Percentiles rank a stretch among this genome's conserved stretches.
Evolutionary conservation across 2,329 filamentous ascomycete species (phyloP).

Genomic region (Massarina eburnea): DNA sequence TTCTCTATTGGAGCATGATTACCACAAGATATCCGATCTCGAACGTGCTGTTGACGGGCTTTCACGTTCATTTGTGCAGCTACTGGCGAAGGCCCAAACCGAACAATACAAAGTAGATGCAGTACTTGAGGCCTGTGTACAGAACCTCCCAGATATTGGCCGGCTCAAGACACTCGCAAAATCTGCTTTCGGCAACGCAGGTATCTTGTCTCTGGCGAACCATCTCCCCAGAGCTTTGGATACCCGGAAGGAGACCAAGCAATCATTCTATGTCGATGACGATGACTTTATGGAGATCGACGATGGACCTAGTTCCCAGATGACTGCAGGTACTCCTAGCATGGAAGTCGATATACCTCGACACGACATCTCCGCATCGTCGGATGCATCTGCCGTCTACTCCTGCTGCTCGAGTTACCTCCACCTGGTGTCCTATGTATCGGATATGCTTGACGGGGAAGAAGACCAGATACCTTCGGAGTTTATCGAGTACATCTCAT

Average conservation of each 20-base stretch:
- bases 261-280: constrained; percentile 38
- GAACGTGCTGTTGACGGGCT: constrained; percentile 24
- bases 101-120: constrained; percentile 49
- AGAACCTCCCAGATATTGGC: constrained; percentile 32
- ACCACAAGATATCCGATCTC: constrained; percentile 25
- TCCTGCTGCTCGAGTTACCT: constrained; percentile 32
- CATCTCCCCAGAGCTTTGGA: constrained; percentile 34
- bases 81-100: constrained; percentile 40
- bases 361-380: constrained; percentile 42
- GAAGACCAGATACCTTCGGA: constrained; percentile 20
- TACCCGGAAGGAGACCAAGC: constrained; percentile 29
- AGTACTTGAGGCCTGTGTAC: constrained; percentile 42
- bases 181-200: constrained; percentile 23
- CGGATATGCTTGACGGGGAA: constrained; percentile 11
- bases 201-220: constrained; percentile 38
- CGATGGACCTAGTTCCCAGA: constrained; percentile 63
- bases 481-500: constrained; percentile 32
- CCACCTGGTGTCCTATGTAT: constrained; percentile 26
- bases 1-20: constrained; percentile 16
- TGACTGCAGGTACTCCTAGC: constrained; percentile 49
- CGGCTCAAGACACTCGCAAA: constrained; percentile 15
- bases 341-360: constrained; percentile 46
- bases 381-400: constrained; percentile 31
- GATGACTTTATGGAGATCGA: constrained; percentile 69
- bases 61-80: constrained; percentile 32